Evolutionary conservation across 1,284 basidiomycete species (phyloP).

Genomic region (Tilletia setariae): DNA sequence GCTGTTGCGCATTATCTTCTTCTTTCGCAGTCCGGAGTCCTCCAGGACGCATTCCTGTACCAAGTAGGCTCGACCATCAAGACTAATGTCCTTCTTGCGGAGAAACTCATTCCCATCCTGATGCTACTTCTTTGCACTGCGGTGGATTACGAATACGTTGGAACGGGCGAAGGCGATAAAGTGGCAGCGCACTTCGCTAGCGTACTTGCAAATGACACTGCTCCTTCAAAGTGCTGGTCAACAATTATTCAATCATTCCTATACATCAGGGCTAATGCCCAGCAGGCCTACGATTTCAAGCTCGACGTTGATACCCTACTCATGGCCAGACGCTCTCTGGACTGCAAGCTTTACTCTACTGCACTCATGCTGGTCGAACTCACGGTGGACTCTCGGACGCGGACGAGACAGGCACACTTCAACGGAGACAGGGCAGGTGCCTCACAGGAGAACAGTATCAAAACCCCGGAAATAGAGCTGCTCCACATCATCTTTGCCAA

Average conservation of each 20-base stretch:
- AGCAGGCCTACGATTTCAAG: slow-evolving; percentile 67
- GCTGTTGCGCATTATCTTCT: neutral
- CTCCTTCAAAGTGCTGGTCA: slow-evolving; percentile 61
- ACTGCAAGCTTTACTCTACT: slow-evolving; percentile 79
- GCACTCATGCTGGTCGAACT: slow-evolving; percentile 86
- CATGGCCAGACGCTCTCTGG: slow-evolving; percentile 71
- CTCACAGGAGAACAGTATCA: too few species aligned
- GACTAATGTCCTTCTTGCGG: neutral
- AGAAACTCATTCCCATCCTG: neutral
- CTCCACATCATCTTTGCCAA: slow-evolving; percentile 88
- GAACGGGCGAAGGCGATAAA: slow-evolving; percentile 27
- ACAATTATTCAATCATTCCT: slow-evolving; percentile 75
- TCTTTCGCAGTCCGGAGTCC: neutral
- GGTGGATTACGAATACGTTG: too few species aligned
- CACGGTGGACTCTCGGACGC: slow-evolving; percentile 60
- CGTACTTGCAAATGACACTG: slow-evolving; percentile 60
- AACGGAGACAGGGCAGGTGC: too few species aligned
- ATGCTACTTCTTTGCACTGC: too few species aligned
- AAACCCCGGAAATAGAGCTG: slow-evolving; percentile 47
- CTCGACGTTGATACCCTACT: slow-evolving; percentile 71
- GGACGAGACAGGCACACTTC: slow-evolving; percentile 23
- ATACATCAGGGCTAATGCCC: neutral
- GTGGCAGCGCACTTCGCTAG: slow-evolving; percentile 32
- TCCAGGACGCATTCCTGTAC: neutral
- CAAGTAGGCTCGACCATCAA: neutral